Base-by-base conservation (phyloP, 2,329 filamentous ascomycete genomes). In the Fusarium armeniacum region DNA sequence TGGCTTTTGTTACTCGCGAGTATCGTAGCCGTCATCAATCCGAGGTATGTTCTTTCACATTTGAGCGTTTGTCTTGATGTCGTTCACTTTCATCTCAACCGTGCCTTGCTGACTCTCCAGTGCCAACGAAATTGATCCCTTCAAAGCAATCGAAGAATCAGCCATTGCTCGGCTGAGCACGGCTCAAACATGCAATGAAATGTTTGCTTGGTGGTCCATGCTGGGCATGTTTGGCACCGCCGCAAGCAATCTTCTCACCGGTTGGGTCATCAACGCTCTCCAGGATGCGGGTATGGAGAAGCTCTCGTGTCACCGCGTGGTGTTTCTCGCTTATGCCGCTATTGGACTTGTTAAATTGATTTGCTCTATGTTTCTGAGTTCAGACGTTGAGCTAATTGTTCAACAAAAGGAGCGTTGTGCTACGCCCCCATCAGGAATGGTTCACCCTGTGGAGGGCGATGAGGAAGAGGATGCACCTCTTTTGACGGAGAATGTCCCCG, bases 121-220 rank as follows among this genome's bases (percentile, higher is more conserved):
- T 32, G 70, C 70, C 32, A 73, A 73, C 12, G 70, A 73, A 35
- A 73, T 73, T n/a, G 71, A 73, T 36, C 70, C 71, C 5, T 73
- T 73, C 62, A 72, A 73, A 11, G 62, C 68, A 2, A 62, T 73
- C n/a, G 71, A 73, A 11, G 71, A 73, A 32, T 71, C 68, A 4
- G 70, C 70, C 0, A 65, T 73, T 13, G 70, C 71, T 6, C 71
- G 65, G 0, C 59, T 73, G 1, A 73, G 70, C 49, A 71, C 61
- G 2, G 28, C 62, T 6, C 62, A 73, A 8, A 73, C 67, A 8
- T 66, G 71, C 36, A 73, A 71, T 15, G 70, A 73, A 7, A 54
- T 73, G 49, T 73, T 73, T 30, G 70, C 70, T 0, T 73, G 70
- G 71, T 73, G 70, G 70, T 70, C 68, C 6, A 73, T 73, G 71